Evolutionary conservation across 768 basidiomycete genomes (phyloP).

Genomic region (Auricularia auricula-judae): DNA sequence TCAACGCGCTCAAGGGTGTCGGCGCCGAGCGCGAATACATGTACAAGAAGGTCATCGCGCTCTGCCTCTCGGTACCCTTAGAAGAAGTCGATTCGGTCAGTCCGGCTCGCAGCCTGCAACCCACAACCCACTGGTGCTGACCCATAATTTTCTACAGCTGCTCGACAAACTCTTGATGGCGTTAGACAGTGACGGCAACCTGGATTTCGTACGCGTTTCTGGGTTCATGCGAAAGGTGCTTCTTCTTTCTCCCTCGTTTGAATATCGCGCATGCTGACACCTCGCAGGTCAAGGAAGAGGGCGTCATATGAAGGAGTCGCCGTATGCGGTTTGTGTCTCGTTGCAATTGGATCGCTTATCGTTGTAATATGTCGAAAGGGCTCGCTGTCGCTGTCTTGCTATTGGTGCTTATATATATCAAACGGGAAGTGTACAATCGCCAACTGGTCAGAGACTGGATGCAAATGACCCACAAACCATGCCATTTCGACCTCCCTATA

Average conservation of each 20-base stretch:
- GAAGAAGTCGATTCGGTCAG: slow-evolving; percentile 87
- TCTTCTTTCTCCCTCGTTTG: background rate
- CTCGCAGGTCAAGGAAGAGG: background rate
- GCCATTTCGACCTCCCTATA: too few species aligned
- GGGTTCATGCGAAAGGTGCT: slow-evolving; percentile 85
- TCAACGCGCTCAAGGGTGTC: slow-evolving; percentile 62
- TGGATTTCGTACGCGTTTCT: slow-evolving; percentile 77
- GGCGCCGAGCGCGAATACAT: slow-evolving; percentile 85
- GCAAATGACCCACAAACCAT: too few species aligned
- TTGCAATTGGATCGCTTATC: background rate
- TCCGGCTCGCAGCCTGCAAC: slow-evolving; percentile 10
- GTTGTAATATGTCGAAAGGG: background rate
- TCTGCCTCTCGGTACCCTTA: slow-evolving; percentile 77
- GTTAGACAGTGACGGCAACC: slow-evolving; percentile 76
- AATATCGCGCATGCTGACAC: too few species aligned
- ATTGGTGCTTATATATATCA: background rate
- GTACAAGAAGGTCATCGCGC: slow-evolving; percentile 82
- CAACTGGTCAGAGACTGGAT: too few species aligned
- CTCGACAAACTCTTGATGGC: slow-evolving; percentile 77
- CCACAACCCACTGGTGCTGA: slow-evolving; percentile 1
- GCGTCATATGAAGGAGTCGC: background rate
- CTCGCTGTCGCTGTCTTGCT: background rate
- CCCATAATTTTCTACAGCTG: slow-evolving; percentile 36
- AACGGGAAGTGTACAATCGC: too few species aligned
- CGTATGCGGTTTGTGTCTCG: background rate